Percentiles rank a stretch among this genome's conserved stretches.
Conservation (phyloP, 257 asterid species). For the Mitragyna speciosa region DNA sequence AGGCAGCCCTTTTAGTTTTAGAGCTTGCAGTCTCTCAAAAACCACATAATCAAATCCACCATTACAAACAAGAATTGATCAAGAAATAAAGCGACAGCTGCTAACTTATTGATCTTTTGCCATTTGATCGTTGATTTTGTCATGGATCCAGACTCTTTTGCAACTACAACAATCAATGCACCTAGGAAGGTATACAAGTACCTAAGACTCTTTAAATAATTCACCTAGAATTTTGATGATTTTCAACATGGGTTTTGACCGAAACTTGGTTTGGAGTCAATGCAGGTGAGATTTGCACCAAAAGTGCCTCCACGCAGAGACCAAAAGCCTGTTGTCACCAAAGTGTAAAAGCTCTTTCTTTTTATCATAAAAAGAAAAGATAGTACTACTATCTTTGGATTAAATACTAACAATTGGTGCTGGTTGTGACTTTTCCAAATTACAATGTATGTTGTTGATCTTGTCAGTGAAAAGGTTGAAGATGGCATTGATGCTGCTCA, state of each 20-base stretch:
- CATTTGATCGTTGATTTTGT: slow-evolving; percentile 4
- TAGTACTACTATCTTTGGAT: neutral
- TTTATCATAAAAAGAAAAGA: neutral
- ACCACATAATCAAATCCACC: neutral
- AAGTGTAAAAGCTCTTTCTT: slow-evolving; percentile 50
- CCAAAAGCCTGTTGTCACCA: slow-evolving; percentile 44
- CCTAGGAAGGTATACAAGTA: slow-evolving; percentile 37
- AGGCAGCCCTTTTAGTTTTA: neutral
- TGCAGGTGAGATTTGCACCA: slow-evolving; percentile 69
- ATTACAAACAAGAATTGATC: neutral
- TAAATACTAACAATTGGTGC: neutral
- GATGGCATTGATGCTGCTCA: slow-evolving; percentile 50
- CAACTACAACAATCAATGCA: slow-evolving; percentile 14
- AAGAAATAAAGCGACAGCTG: neutral
- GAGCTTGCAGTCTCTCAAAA: neutral
- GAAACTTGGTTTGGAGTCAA: neutral
- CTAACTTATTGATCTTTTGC: no score
- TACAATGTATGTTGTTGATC: slow-evolving; percentile 11
- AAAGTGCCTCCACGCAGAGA: slow-evolving; percentile 76
- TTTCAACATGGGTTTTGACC: neutral
- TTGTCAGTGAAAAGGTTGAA: slow-evolving; percentile 65
- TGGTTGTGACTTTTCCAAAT: neutral
- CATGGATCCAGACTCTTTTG: slow-evolving; percentile 41
- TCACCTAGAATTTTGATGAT: neutral
- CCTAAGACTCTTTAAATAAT: neutral